Evolutionary conservation across 164 flowering plant genomes (phyloP), one percentile per base, ranked within the genome.

Genomic region (Nymphaea thermarum): DNA sequence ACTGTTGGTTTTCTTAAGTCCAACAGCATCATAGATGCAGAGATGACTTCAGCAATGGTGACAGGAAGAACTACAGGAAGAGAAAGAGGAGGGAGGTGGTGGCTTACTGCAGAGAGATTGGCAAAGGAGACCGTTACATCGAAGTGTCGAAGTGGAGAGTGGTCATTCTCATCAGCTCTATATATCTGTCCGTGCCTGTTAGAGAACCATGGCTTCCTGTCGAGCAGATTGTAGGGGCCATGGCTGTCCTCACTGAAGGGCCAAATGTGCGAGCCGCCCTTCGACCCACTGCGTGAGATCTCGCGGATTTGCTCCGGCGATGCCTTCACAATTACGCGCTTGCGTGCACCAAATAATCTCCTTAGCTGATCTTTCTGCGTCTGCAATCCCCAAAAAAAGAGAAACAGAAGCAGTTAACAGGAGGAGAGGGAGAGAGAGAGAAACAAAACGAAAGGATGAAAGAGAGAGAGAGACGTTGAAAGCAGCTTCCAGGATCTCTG

Each of bases 401-500:
- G 18, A 11, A 15, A 5, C 25, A 4, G 6, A 6, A 61, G 6
- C 63, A 15, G 14, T 61, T 61, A 4, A 6, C 41, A 25, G 36
- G 36, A 25, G 36, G 36, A 25, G 36, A 1, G 36, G 36, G 36
- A 25, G 36, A n/a, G 63, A 3, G 1, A 61, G 15, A 61, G 15
- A 3, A 8, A 61, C 36, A 61, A 10, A 6, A 16, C 36, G 3
- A 10, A 61, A 6, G 3, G 15, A 3, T 16, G n/a, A 6, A 3
- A 10, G 64, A 62, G 64, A 62, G 64, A 62, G 3, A 55, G 41
- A 2, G 73, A 89, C 96, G 67, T 86, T 82, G 59, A 89, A 66
- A 17, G 93, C 86, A 14, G 96, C 87, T 69, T 82, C 80, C 43
- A 86, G 80, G 6, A 89, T 41, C 4, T 86, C 86, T 5, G 43